These are phyloP conservation scores for Naematelia aurantialba DNA, from an alignment of 768 basidiomycete species.

Conservation along the genomic window DNA sequence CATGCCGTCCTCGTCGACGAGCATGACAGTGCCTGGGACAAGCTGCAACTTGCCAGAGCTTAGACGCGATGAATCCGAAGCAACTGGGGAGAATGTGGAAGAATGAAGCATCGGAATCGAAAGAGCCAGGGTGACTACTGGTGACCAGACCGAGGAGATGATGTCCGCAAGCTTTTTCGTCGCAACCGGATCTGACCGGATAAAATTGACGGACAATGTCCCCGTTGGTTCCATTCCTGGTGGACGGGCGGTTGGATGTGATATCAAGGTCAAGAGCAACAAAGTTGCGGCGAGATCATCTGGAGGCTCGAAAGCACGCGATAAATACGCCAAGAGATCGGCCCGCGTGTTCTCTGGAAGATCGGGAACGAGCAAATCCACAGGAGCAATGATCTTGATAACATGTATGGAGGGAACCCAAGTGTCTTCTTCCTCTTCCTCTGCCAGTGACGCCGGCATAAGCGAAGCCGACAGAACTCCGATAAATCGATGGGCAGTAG, in stretches of 20 bases:
- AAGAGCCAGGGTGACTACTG: slow-evolving; percentile 26
- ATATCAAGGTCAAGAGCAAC: slow-evolving; percentile 36
- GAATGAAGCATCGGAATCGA: slow-evolving; percentile 34
- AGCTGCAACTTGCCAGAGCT: slow-evolving; percentile 45
- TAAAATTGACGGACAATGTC: slow-evolving; percentile 41
- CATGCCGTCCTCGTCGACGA: slow-evolving; percentile 46
- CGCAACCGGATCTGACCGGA: slow-evolving; percentile 11
- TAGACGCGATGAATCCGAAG: slow-evolving; percentile 29
- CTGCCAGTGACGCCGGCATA: slow-evolving; percentile 25
- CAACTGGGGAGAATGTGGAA: slow-evolving; percentile 13
- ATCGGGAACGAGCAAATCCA: not conserved
- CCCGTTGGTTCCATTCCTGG: slow-evolving; percentile 35
- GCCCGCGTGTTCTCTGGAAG: slow-evolving; percentile 13
- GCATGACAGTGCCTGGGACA: slow-evolving; percentile 30
- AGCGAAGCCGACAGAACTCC: slow-evolving; percentile 41
- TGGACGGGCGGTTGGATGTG: slow-evolving; percentile 34
- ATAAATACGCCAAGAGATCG: slow-evolving; percentile 31
- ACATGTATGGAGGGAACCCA: slow-evolving; percentile 45
- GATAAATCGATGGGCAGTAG: slow-evolving; percentile 36
- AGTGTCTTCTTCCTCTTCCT: slow-evolving; percentile 17
- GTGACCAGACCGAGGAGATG: slow-evolving; percentile 14
- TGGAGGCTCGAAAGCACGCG: slow-evolving; percentile 25
- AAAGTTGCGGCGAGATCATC: slow-evolving; percentile 39
- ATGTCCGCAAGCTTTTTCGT: not conserved
- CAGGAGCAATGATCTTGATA: slow-evolving; percentile 8